Evolutionary conservation across 2,329 filamentous ascomycete species (phyloP).

Genomic region (Colletotrichum tropicicola): DNA sequence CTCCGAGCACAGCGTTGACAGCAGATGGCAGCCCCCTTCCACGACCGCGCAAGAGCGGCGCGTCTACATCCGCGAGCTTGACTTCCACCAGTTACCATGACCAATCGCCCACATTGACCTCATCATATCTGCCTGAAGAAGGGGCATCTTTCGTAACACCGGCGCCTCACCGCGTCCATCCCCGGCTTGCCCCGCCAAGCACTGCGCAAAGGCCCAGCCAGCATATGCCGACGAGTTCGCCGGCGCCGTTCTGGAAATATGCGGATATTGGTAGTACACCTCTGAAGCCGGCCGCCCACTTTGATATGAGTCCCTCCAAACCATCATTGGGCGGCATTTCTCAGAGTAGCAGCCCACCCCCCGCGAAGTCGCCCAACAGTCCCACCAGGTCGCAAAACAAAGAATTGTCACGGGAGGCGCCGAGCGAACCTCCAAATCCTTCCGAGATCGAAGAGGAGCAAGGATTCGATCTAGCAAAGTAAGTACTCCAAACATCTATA

Average conservation of each 20-base stretch:
- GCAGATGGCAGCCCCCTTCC: slow-evolving; percentile 71
- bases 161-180: slow-evolving; percentile 77
- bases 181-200: slow-evolving; percentile 80
- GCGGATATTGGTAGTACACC: slow-evolving; percentile 81
- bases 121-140: slow-evolving; percentile 70
- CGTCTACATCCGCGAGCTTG: slow-evolving; percentile 53
- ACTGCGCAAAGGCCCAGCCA: slow-evolving; percentile 84
- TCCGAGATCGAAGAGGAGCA: slow-evolving; percentile 56
- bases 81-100: slow-evolving; percentile 61
- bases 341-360: slow-evolving; percentile 68
- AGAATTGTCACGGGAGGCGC: slow-evolving; percentile 32
- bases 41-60: slow-evolving; percentile 59
- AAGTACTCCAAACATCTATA: slow-evolving; percentile 34
- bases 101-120: slow-evolving; percentile 69
- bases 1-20: slow-evolving; percentile 46
- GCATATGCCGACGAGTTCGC: slow-evolving; percentile 86
- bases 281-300: slow-evolving; percentile 56
- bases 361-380: slow-evolving; percentile 62
- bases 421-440: slow-evolving; percentile 34
- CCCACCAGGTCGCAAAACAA: slow-evolving; percentile 47
- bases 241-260: slow-evolving; percentile 90
- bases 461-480: slow-evolving; percentile 69
- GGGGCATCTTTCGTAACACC: slow-evolving; percentile 73
- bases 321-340: slow-evolving; percentile 45
- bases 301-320: slow-evolving; percentile 69